A percentile compares a stretch with the other conserved stretches of the same genome.
Conservation (phyloP, 495 filamentous ascomycete genomes). For the Penicillium angulare region DNA sequence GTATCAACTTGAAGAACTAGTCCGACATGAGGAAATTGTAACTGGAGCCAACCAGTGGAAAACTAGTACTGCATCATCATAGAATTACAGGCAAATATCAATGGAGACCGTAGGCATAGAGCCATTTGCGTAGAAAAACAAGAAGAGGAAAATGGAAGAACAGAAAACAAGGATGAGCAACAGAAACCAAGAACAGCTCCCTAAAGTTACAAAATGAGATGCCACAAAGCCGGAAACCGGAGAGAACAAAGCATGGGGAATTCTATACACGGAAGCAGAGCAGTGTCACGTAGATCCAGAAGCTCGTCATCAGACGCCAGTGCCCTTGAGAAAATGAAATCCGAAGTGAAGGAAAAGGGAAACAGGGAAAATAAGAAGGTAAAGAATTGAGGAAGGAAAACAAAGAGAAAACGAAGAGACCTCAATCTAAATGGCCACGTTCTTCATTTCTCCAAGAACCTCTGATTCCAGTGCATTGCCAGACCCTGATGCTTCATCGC, state of each 20-base stretch:
- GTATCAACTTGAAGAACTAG: neutral
- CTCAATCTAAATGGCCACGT: conserved; percentile 48
- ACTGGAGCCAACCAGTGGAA: neutral
- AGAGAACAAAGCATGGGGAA: conserved; percentile 12
- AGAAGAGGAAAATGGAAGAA: too few species aligned
- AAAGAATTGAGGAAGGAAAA: neutral
- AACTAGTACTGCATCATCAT: conserved; percentile 40
- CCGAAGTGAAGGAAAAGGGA: conserved; percentile 6
- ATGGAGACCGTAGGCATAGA: conserved; percentile 20
- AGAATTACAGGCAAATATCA: conserved; percentile 38
- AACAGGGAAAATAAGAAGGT: conserved; percentile 5
- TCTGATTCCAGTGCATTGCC: conserved; percentile 35
- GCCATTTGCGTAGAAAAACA: conserved; percentile 16
- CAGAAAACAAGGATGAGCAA: too few species aligned
- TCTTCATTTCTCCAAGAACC: conserved; percentile 56
- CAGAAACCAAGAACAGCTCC: conserved; percentile 16
- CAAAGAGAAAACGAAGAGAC: conserved; percentile 5
- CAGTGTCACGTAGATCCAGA: conserved; percentile 20
- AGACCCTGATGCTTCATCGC: conserved; percentile 23
- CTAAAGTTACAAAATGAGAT: conserved; percentile 34
- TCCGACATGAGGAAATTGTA: too few species aligned
- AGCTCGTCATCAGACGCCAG: conserved; percentile 27
- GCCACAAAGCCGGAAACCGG: conserved; percentile 17
- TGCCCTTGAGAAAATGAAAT: conserved; percentile 22
- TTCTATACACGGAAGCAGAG: conserved; percentile 30